Evolutionary conservation across 495 filamentous ascomycete genomes (phyloP).

Genomic region (Platismatia glauca): DNA sequence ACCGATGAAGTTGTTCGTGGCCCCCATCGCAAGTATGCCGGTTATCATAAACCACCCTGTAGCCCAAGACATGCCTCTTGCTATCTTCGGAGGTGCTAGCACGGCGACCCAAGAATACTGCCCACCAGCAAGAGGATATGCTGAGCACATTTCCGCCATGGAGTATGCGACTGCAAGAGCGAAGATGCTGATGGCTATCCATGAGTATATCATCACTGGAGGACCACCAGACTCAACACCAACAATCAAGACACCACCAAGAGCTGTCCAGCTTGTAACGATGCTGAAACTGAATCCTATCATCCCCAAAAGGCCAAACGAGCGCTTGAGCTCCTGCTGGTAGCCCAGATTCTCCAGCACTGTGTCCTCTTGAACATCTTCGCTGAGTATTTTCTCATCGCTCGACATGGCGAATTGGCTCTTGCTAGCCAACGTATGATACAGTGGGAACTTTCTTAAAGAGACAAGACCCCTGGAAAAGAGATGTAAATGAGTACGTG

Average conservation of each 20-base stretch:
- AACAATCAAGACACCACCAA: conserved; percentile 48
- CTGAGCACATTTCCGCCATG: conserved; percentile 44
- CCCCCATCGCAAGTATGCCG: conserved; percentile 48
- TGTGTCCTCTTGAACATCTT: conserved; percentile 34
- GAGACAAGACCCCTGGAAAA: too few relatives aligned
- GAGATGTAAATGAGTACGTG: neutral
- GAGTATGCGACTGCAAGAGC: conserved; percentile 47
- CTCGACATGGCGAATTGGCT: neutral
- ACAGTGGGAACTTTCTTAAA: neutral
- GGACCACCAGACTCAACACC: conserved; percentile 48
- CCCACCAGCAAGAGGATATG: conserved; percentile 15
- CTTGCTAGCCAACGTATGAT: neutral
- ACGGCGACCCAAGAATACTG: conserved; percentile 52
- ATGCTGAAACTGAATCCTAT: conserved; percentile 52
- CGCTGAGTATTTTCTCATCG: conserved; percentile 24
- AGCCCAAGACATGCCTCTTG: conserved; percentile 39
- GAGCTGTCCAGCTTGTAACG: conserved; percentile 51
- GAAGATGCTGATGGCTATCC: conserved; percentile 42
- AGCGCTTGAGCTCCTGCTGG: conserved; percentile 49
- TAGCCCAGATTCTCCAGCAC: conserved; percentile 41
- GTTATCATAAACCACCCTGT: conserved; percentile 48
- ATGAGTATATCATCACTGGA: conserved; percentile 50
- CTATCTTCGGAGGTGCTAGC: conserved; percentile 43
- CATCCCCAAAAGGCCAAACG: conserved; percentile 51
- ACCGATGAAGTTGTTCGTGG: conserved; percentile 47